Conservation (phyloP, 2,329 filamentous ascomycete genomes). For the Metarhizium robertsii region DNA sequence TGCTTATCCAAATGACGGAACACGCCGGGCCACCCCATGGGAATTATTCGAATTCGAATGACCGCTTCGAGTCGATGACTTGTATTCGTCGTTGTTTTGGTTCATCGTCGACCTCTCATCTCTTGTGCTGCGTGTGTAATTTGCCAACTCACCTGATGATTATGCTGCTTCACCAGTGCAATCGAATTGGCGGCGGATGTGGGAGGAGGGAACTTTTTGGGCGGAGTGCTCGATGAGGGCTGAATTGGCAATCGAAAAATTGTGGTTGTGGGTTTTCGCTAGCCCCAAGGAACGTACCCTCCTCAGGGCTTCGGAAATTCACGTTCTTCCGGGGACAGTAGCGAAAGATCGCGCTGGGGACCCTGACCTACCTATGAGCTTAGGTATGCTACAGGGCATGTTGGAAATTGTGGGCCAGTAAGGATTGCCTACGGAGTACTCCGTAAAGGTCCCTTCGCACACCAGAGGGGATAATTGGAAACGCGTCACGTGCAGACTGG, state of each 20-base stretch:
- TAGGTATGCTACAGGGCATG: background rate
- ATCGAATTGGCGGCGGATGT: constrained; percentile 32
- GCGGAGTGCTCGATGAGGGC: constrained; percentile 20
- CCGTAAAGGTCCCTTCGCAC: too few relatives aligned
- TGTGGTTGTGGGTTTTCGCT: constrained; percentile 31
- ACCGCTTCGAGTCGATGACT: background rate
- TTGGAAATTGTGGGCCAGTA: background rate
- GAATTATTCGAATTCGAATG: background rate
- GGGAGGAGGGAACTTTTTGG: constrained; percentile 28
- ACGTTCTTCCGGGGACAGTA: constrained; percentile 11
- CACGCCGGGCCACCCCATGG: too few relatives aligned
- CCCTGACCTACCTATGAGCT: background rate
- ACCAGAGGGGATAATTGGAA: too few relatives aligned
- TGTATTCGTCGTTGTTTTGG: background rate
- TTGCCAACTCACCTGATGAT: constrained; percentile 37
- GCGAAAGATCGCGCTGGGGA: background rate
- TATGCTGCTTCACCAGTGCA: constrained; percentile 36
- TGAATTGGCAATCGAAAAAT: constrained; percentile 22
- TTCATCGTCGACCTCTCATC: background rate
- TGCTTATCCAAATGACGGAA: background rate
- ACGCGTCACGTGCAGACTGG: too few relatives aligned
- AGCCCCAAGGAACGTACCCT: constrained; percentile 23
- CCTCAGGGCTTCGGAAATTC: constrained; percentile 17
- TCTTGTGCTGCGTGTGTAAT: background rate
- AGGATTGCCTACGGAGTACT: background rate